Evolutionary conservation across 2,329 filamentous ascomycete genomes (phyloP).

Genomic region (Fusarium sp.): DNA sequence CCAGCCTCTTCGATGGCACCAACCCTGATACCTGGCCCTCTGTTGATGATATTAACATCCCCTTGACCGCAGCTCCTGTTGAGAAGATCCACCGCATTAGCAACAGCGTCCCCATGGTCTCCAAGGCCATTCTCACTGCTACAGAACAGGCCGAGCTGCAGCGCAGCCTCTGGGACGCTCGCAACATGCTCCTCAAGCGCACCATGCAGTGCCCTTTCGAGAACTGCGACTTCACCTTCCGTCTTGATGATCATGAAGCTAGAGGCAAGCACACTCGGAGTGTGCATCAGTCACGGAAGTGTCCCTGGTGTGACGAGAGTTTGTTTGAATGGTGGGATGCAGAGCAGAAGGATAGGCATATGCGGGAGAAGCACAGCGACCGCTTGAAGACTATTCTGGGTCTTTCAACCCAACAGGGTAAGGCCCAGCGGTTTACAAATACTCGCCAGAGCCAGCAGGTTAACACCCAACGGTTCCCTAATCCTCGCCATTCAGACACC

Average conservation of each 20-base stretch:
- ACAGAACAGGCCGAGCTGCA: conserved; percentile 58
- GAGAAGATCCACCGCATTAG: conserved; percentile 56
- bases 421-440: too few relatives aligned
- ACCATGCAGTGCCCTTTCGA: conserved; percentile 56
- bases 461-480: too few relatives aligned
- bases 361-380: conserved; percentile 49
- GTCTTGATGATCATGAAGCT: conserved; percentile 45
- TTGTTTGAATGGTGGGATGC: conserved; percentile 51
- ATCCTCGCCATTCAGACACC: too few relatives aligned
- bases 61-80: conserved; percentile 40
- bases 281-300: conserved; percentile 53
- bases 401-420: too few relatives aligned
- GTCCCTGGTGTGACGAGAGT: conserved; percentile 54
- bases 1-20: conserved; percentile 36
- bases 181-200: conserved; percentile 46
- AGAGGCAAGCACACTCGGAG: conserved; percentile 55
- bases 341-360: conserved; percentile 48
- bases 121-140: conserved; percentile 57
- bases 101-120: conserved; percentile 54
- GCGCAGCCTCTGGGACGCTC: neutral
- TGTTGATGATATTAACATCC: conserved; percentile 22
- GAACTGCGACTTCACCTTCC: conserved; percentile 55
- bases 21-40: conserved; percentile 19
- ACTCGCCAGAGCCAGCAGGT: too few relatives aligned
- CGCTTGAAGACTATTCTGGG: conserved; percentile 36